Percentiles rank a stretch among this genome's conserved stretches.
Conservation (phyloP, 306 rosid species). For the Malus asiatica region DNA sequence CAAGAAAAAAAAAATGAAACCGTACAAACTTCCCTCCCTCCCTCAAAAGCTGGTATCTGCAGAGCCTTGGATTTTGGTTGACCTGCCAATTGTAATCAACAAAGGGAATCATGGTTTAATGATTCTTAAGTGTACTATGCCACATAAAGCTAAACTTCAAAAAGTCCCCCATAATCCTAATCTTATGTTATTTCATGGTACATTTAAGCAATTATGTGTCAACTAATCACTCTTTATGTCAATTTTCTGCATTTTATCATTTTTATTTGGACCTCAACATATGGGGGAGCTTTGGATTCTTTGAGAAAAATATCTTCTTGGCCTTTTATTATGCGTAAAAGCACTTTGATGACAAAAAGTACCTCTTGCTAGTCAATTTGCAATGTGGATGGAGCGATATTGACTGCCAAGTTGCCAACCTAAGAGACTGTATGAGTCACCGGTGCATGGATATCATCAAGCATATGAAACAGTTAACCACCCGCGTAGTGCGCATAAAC, state of each 20-base stretch:
- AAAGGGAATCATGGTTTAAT: conserved; percentile 6
- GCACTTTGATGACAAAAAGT: neutral
- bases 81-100: conserved; percentile 4
- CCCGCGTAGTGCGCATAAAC: neutral
- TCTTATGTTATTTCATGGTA: neutral
- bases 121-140: conserved; percentile 1
- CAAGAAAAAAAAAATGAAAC: neutral
- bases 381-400: neutral
- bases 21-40: neutral
- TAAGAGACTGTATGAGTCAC: neutral
- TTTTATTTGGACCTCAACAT: neutral
- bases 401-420: neutral
- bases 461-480: neutral
- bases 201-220: neutral
- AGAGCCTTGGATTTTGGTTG: neutral
- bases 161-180: neutral
- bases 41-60: neutral
- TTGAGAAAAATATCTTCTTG: neutral
- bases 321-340: neutral
- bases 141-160: neutral
- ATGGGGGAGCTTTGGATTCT: conserved; percentile 11
- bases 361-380: neutral
- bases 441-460: neutral
- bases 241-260: neutral
- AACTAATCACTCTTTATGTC: neutral